Evolutionary conservation across 148 eudicot genomes (phyloP).

Genomic region (Hydrangea macrophylla): DNA sequence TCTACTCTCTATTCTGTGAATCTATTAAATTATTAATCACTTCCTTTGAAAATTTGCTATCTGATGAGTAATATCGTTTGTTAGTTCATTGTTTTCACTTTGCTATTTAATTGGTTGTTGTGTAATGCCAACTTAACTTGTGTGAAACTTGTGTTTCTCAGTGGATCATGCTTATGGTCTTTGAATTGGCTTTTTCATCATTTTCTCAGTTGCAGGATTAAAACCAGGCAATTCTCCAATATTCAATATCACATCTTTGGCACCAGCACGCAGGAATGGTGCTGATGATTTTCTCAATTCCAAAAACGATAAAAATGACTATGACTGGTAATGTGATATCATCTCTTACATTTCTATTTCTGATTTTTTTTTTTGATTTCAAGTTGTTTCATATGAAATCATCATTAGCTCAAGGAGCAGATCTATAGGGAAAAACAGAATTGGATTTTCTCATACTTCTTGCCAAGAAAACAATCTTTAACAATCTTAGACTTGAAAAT

Average conservation of each 20-base stretch:
- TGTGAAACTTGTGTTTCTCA: background rate
- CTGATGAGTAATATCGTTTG: background rate
- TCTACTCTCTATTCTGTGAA: no score
- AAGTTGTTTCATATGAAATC: background rate
- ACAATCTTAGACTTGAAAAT: no score
- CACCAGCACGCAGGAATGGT: slow-evolving; percentile 56
- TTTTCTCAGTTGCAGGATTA: slow-evolving; percentile 40
- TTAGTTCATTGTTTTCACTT: background rate
- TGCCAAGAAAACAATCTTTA: background rate
- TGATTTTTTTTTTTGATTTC: background rate
- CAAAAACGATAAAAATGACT: slow-evolving; percentile 86
- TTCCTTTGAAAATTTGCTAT: background rate
- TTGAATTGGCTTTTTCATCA: slow-evolving; percentile 18
- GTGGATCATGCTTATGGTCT: background rate
- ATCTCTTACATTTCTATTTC: slow-evolving; percentile 1
- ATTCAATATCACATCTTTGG: slow-evolving; percentile 48
- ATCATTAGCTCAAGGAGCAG: background rate
- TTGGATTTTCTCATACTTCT: background rate
- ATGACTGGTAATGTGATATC: slow-evolving; percentile 68
- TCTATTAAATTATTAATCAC: background rate
- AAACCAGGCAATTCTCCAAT: slow-evolving; percentile 66
- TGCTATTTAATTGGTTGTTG: background rate
- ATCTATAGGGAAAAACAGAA: background rate
- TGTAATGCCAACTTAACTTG: background rate
- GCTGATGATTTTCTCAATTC: slow-evolving; percentile 85